These are phyloP conservation scores for Didymella glomerata DNA, from an alignment of 2,329 filamentous ascomycete species.

Conservation along the genomic window DNA sequence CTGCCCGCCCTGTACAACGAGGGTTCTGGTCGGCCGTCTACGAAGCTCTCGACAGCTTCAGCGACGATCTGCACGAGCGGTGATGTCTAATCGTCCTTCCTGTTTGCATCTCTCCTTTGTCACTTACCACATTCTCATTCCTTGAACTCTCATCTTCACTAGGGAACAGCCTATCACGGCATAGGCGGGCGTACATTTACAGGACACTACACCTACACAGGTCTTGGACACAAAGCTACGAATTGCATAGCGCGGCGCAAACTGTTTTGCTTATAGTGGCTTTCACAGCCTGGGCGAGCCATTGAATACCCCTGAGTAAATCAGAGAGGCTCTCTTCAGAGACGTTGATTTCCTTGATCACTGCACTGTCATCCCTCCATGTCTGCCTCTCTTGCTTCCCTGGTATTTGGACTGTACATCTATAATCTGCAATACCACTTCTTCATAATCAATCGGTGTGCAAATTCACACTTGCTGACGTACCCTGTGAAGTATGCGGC, in stretches of 20 bases:
- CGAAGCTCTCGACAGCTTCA: constrained; percentile 33
- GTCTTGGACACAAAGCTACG: constrained; percentile 17
- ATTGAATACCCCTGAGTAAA: constrained; percentile 8
- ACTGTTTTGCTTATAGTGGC: constrained; percentile 3
- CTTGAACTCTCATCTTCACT: neutral
- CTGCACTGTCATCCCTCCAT: neutral
- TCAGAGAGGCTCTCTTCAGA: constrained; percentile 4
- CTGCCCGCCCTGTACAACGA: constrained; percentile 13
- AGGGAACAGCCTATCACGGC: neutral
- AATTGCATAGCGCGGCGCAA: constrained; percentile 22
- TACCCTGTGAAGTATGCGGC: neutral
- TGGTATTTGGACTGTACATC: neutral
- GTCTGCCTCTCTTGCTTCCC: neutral
- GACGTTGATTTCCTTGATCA: neutral
- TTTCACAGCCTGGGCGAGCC: neutral
- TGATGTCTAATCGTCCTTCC: neutral
- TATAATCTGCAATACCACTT: constrained; percentile 7
- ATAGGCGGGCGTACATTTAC: constrained; percentile 8
- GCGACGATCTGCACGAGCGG: constrained; percentile 20
- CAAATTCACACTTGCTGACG: neutral
- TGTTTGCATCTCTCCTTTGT: neutral
- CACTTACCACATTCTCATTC: neutral
- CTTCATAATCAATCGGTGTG: neutral
- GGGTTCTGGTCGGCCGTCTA: constrained; percentile 36
- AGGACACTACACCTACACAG: constrained; percentile 11